These are phyloP conservation scores for Collariella sp. DNA, from an alignment of 495 filamentous ascomycete species.

Conservation along the genomic window DNA sequence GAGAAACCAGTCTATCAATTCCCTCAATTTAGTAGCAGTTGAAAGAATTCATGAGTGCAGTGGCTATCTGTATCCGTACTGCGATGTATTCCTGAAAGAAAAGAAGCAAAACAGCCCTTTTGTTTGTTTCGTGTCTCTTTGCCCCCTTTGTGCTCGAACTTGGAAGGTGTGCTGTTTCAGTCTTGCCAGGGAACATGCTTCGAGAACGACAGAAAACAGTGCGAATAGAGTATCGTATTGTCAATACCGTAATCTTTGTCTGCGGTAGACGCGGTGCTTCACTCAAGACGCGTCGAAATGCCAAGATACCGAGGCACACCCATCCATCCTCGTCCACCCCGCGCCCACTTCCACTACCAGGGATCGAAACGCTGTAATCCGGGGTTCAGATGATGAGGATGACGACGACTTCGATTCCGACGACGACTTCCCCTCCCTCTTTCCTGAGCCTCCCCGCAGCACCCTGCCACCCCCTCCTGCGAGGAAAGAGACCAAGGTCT, in stretches of 20 bases:
- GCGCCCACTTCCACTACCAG: slow-evolving; percentile 18
- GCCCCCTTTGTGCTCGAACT: too few species aligned
- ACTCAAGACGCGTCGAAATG: not conserved
- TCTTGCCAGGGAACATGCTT: not conserved
- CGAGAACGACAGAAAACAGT: not conserved
- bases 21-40: too few species aligned
- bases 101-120: not conserved
- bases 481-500: not conserved
- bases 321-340: slow-evolving; percentile 26
- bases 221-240: too few species aligned
- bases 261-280: too few species aligned
- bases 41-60: too few species aligned
- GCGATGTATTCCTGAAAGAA: too few species aligned
- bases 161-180: not conserved
- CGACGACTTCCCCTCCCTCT: slow-evolving; percentile 12
- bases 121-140: not conserved
- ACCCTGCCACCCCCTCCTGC: not conserved
- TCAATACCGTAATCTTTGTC: not conserved
- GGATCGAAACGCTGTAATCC: slow-evolving; percentile 44
- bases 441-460: not conserved
- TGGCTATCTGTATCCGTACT: too few species aligned
- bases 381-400: slow-evolving; percentile 36
- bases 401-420: slow-evolving; percentile 12
- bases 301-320: not conserved
- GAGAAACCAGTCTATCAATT: too few species aligned